phyloP scores from a whole-genome alignment of 371 early-diverging fungal genomes.

The Lichtheimia hyalospora region DNA sequence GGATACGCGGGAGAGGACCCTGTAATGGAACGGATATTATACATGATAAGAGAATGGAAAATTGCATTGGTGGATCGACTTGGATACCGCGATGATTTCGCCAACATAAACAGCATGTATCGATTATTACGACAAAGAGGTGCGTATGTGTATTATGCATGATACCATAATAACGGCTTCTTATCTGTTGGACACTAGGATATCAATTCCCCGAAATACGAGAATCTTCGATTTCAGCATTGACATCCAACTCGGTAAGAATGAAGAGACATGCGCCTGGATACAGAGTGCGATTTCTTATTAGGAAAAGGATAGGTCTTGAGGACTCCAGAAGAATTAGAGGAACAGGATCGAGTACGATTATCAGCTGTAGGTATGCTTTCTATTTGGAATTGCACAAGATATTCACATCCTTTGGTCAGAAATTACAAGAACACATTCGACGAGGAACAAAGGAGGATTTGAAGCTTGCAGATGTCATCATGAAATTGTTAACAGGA shows the following conservation, averaged over 20 bases:
- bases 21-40: conserved; percentile 82
- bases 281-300: background rate
- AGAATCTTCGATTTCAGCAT: conserved; percentile 60
- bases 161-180: background rate
- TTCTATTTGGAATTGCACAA: background rate
- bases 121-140: conserved; percentile 81
- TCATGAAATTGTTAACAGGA: conserved; percentile 96
- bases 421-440: conserved; percentile 96
- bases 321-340: conserved; percentile 89
- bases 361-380: conserved; percentile 73
- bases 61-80: conserved; percentile 78
- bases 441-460: conserved; percentile 92
- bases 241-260: conserved; percentile 63
- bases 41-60: conserved; percentile 93
- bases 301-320: conserved; percentile 40
- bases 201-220: conserved; percentile 87
- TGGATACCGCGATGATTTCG: conserved; percentile 86
- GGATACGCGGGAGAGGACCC: conserved; percentile 44
- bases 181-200: conserved; percentile 36
- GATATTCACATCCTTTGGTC: conserved; percentile 1
- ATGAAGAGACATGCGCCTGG: background rate
- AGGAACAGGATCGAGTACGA: conserved; percentile 88
- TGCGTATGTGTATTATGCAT: conserved; percentile 1
- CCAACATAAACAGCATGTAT: conserved; percentile 91
- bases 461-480: conserved; percentile 88